Evolutionary conservation across 768 basidiomycete genomes (phyloP), one percentile per base, ranked within the genome.

Genomic region (Serendipita sp.): DNA sequence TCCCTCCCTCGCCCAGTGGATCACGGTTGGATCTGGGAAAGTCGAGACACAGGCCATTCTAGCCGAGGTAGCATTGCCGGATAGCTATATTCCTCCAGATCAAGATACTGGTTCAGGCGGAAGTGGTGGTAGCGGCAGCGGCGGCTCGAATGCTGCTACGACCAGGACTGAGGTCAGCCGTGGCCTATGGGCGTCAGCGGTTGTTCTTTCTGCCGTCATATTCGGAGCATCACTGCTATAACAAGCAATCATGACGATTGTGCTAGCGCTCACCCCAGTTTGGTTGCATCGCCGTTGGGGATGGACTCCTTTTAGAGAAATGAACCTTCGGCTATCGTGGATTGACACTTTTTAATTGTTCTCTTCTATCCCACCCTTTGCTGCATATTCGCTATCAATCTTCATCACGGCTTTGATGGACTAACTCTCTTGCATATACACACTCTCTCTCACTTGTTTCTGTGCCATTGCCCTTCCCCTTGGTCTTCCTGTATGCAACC

Each of bases 21-120:
- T 94, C 64, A 89, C 83, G 65, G 79, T 92, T 30, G 94, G 94
- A 3, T 85, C 77, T 65, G 93, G 94, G 0, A 72, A 82, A 64
- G 78, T 95, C n/a, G 89, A 83, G 58, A 74, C 73, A 1, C 94
- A 96, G 72, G 79, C 86, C 1, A 80, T 76, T 0, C 67, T 72
- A 2, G 66, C 74, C 0, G 78, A 74, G 0, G 75, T 75, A 16
- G 71, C 51, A 1, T 79, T 90, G 4, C 86, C 86, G 5, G 56
- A 60, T 11, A 60, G 56, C 56, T 60, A 60, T 30, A 60, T 60
- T 60, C 56, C 56, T 60, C 28, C 56, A 5, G 18, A 24, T 28
- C 28, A 60, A 35, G 56, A 60, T 18, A 7, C 5, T 16, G 18
- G 18, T 8, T 30, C 28, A 8, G n/a, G 10, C 10, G 56, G 56